Evolutionary conservation across 1,284 basidiomycete genomes (phyloP).

Genomic region (Singerocomus rubriflavus): DNA sequence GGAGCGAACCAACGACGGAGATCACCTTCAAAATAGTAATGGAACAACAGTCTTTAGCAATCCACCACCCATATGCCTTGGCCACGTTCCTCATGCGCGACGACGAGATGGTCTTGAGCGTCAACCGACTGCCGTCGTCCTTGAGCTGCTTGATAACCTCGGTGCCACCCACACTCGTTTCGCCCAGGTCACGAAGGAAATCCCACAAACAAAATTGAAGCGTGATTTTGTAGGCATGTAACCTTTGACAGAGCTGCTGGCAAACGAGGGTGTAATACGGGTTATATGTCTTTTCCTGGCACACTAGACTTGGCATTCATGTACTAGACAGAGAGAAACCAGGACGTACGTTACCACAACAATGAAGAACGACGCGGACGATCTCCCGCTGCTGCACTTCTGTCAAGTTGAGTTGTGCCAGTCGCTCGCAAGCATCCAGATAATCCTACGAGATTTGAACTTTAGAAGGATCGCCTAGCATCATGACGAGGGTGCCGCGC

Average conservation of each 20-base stretch:
- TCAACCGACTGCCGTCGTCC: constrained; percentile 46
- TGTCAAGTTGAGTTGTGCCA: constrained; percentile 79
- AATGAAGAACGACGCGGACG: constrained; percentile 88
- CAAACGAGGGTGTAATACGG: constrained; percentile 92
- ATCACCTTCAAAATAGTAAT: constrained; percentile 81
- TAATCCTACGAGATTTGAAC: constrained; percentile 67
- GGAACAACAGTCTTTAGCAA: constrained; percentile 70
- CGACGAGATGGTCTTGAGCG: constrained; percentile 56
- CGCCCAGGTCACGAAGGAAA: constrained; percentile 89
- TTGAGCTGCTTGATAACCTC: constrained; percentile 68
- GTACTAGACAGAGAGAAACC: constrained; percentile 3
- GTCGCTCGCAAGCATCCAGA: constrained; percentile 85
- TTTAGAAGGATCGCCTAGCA: not conserved
- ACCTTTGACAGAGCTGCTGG: constrained; percentile 68
- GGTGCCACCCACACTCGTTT: constrained; percentile 77
- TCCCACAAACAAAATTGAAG: constrained; percentile 98
- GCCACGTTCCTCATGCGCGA: constrained; percentile 65
- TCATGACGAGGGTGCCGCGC: constrained; percentile 26
- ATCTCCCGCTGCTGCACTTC: constrained; percentile 95
- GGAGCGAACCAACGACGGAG: not conserved
- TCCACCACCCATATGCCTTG: constrained; percentile 80
- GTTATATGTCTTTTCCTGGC: constrained; percentile 88
- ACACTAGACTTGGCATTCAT: not conserved
- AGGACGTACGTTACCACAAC: constrained; percentile 78
- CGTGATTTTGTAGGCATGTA: constrained; percentile 87